Percentiles rank a stretch among this genome's conserved stretches.
These are phyloP conservation scores for Hordeum marinum DNA, from an alignment of 176 grass and related monocot species.

Conservation along the genomic window DNA sequence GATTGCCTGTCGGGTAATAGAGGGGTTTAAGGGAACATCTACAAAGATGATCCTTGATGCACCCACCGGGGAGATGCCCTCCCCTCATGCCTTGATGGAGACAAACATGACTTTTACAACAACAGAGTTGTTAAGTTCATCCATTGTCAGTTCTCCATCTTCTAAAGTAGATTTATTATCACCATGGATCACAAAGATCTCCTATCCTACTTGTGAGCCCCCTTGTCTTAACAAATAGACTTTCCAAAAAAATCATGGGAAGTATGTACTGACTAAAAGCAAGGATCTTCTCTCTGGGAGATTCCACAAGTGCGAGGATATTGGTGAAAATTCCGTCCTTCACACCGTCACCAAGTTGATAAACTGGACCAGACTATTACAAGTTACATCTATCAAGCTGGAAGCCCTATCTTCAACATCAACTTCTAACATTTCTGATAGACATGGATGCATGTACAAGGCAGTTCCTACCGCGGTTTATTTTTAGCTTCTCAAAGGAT, in stretches of 20 bases:
- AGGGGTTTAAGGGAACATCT: slow-evolving; percentile 54
- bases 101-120: slow-evolving; percentile 87
- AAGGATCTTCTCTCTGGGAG: slow-evolving; percentile 65
- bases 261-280: slow-evolving; percentile 76
- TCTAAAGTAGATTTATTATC: slow-evolving; percentile 52
- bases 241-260: slow-evolving; percentile 76
- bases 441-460: slow-evolving; percentile 58
- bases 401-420: slow-evolving; percentile 52
- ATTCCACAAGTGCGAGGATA: slow-evolving; percentile 59
- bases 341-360: slow-evolving; percentile 49
- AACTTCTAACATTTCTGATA: slow-evolving; percentile 63
- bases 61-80: slow-evolving; percentile 87
- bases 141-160: slow-evolving; percentile 61
- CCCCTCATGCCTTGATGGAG: slow-evolving; percentile 88
- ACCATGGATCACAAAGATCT: slow-evolving; percentile 80
- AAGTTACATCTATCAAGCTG: slow-evolving; percentile 30
- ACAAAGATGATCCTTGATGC: slow-evolving; percentile 84
- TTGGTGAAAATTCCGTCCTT: slow-evolving; percentile 79
- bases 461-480: slow-evolving; percentile 48
- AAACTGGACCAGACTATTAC: slow-evolving; percentile 43
- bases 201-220: slow-evolving; percentile 66
- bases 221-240: slow-evolving; percentile 57
- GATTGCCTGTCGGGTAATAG: too few relatives aligned
- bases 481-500: slow-evolving; percentile 65
- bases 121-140: slow-evolving; percentile 72